Conservation (phyloP, 2,329 filamentous ascomycete species). For the Pseudogymnoascus verrucosus region DNA sequence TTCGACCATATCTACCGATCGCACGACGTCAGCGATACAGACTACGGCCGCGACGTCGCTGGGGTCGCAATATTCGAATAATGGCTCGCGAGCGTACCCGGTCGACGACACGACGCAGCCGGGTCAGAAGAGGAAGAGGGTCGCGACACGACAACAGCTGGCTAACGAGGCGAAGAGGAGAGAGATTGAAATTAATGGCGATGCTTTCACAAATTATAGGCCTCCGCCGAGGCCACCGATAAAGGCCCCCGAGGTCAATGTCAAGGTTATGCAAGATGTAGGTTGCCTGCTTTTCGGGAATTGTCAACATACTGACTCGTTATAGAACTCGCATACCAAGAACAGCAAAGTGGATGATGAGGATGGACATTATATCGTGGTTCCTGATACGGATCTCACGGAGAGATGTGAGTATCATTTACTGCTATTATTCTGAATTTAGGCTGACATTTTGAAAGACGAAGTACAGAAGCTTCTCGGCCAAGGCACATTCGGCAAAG, state of each 20-base stretch:
- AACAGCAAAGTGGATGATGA: slow-evolving; percentile 84
- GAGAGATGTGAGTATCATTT: slow-evolving; percentile 66
- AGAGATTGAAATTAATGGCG: slow-evolving; percentile 61
- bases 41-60: slow-evolving; percentile 87
- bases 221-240: slow-evolving; percentile 82
- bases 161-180: slow-evolving; percentile 75
- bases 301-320: slow-evolving; percentile 13
- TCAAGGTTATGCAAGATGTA: slow-evolving; percentile 56
- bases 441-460: slow-evolving; percentile 46
- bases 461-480: slow-evolving; percentile 83
- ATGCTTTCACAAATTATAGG: slow-evolving; percentile 70
- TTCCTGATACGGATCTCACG: slow-evolving; percentile 76
- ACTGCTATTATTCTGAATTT: background rate
- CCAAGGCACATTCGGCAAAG: slow-evolving; percentile 96
- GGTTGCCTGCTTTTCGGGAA: slow-evolving; percentile 27
- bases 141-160: slow-evolving; percentile 65
- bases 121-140: slow-evolving; percentile 86
- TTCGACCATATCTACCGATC: slow-evolving; percentile 72
- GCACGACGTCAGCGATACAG: slow-evolving; percentile 70
- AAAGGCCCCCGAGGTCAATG: slow-evolving; percentile 74
- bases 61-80: slow-evolving; percentile 55
- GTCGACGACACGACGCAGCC: slow-evolving; percentile 54
- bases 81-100: slow-evolving; percentile 52
- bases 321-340: slow-evolving; percentile 37
- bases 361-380: slow-evolving; percentile 93